phyloP scores from a whole-genome alignment of 768 basidiomycete species.

The Kwoniella heveanensis region DNA sequence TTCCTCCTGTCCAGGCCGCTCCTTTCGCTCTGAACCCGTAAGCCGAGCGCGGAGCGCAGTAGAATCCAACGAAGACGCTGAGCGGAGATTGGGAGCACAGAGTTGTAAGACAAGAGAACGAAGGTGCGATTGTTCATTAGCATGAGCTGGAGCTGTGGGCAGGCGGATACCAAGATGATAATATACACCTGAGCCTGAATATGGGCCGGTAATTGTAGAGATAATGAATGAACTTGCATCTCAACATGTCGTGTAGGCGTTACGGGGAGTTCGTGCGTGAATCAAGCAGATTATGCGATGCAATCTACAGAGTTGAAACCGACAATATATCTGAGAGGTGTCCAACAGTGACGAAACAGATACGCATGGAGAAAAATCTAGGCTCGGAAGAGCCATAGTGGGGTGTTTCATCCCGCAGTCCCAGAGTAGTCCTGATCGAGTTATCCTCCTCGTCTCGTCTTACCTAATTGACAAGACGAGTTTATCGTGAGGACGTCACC shows the following conservation, averaged over 20 bases:
- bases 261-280: no score
- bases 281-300: no score
- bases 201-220: background rate
- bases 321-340: no score
- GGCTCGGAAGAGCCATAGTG: constrained; percentile 49
- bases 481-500: constrained; percentile 49
- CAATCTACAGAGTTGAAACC: no score
- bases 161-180: constrained; percentile 7
- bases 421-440: constrained; percentile 59
- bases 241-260: no score
- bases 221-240: background rate
- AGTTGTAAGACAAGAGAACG: background rate
- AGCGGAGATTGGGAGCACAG: background rate
- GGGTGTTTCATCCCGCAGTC: constrained; percentile 43
- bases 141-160: background rate
- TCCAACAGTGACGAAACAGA: no score
- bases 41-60: no score
- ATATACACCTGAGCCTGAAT: constrained; percentile 1
- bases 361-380: constrained; percentile 45
- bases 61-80: background rate
- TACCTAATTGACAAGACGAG: constrained; percentile 3
- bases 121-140: background rate
- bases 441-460: constrained; percentile 40
- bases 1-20: constrained; percentile 14
- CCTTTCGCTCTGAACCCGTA: constrained; percentile 17